Evolutionary conservation across 2,329 filamentous ascomycete genomes (phyloP).

Genomic region (Neopestalotiopsis sp.): DNA sequence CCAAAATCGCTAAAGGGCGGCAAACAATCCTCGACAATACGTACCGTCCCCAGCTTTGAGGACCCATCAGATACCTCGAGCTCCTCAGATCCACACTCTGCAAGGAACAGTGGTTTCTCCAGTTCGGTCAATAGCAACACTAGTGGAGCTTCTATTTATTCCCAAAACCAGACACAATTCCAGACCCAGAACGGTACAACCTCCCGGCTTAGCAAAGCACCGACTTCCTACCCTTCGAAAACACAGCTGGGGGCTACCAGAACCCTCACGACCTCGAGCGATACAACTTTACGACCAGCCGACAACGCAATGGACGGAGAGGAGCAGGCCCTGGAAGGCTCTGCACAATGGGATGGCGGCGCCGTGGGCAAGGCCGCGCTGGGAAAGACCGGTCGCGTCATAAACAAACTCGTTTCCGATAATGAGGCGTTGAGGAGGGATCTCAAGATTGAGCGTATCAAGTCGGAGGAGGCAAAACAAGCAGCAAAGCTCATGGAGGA

Average conservation of each 20-base stretch:
- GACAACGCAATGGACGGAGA: constrained; percentile 19
- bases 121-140: constrained; percentile 61
- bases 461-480: constrained; percentile 74
- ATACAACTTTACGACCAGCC: constrained; percentile 21
- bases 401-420: constrained; percentile 81
- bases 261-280: constrained; percentile 32
- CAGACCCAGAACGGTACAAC: constrained; percentile 39
- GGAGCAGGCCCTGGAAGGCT: constrained; percentile 31
- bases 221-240: constrained; percentile 26
- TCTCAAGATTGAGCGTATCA: constrained; percentile 67
- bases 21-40: constrained; percentile 56
- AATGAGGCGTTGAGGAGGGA: constrained; percentile 81
- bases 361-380: constrained; percentile 73
- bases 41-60: constrained; percentile 63
- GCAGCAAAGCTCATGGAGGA: constrained; percentile 71
- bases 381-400: constrained; percentile 78
- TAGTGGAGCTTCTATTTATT: constrained; percentile 51
- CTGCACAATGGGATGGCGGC: constrained; percentile 60
- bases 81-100: constrained; percentile 42
- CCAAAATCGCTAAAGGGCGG: constrained; percentile 27
- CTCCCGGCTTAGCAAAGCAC: constrained; percentile 35
- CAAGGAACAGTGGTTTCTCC: constrained; percentile 58
- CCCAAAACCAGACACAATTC: constrained; percentile 34
- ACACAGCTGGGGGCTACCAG: constrained; percentile 22
- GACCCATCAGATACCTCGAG: constrained; percentile 46